phyloP scores from a whole-genome alignment of 805 yeast genomes.

The Kodamaea neixiangensis region DNA sequence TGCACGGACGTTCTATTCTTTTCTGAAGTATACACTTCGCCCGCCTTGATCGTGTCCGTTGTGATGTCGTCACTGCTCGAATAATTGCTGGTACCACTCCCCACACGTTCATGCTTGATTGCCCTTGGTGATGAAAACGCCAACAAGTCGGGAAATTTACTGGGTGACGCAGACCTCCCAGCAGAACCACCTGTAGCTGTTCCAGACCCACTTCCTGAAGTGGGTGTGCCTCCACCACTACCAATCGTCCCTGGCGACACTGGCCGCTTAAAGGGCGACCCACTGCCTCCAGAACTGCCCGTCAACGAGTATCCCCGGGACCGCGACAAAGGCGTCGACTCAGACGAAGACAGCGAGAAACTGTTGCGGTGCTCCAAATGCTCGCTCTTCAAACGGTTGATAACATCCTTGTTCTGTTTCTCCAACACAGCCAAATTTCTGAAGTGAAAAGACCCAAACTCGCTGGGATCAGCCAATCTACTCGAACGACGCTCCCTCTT shows the following conservation, averaged over 20 bases:
- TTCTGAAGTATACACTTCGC: conserved; percentile 6
- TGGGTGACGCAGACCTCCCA: conserved; percentile 30
- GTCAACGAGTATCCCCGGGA: conserved; percentile 33
- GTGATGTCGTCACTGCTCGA: conserved; percentile 33
- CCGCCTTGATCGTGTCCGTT: conserved; percentile 15
- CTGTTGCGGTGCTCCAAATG: conserved; percentile 64
- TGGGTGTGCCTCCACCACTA: conserved; percentile 1
- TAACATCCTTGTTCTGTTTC: conserved; percentile 90
- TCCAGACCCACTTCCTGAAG: conserved; percentile 1
- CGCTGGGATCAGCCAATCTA: conserved; percentile 67
- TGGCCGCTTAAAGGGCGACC: conserved; percentile 45
- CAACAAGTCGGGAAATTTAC: conserved; percentile 18
- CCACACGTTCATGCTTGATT: conserved; percentile 32
- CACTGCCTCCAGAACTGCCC: conserved; percentile 21
- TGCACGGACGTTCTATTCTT: conserved; percentile 25
- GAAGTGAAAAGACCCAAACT: conserved; percentile 92
- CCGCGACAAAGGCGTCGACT: conserved; percentile 37
- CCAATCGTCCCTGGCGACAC: conserved; percentile 37
- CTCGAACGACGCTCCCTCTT: conserved; percentile 70
- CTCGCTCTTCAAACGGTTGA: conserved; percentile 81
- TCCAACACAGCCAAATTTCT: conserved; percentile 88
- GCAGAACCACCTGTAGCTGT: neutral
- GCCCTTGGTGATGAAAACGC: conserved; percentile 18
- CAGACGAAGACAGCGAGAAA: conserved; percentile 51
- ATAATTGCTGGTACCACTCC: conserved; percentile 32